Conservation (phyloP, 1,284 basidiomycete species). For the Ganoderma sinense region DNA sequence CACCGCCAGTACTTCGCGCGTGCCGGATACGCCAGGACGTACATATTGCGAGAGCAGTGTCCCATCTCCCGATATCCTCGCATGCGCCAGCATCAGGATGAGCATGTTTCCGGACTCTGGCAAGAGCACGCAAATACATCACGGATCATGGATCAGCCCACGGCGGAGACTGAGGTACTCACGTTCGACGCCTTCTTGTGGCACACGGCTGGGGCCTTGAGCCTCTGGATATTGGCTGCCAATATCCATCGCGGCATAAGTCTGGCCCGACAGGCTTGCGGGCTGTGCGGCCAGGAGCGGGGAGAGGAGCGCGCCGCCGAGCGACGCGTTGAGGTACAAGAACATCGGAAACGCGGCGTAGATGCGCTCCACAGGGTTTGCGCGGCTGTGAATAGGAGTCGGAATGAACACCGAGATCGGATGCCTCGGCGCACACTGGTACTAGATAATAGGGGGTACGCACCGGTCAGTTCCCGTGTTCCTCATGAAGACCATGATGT, state of each 20-base stretch:
- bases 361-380: constrained; percentile 56
- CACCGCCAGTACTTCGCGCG: too few species aligned
- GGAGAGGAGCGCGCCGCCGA: constrained; percentile 50
- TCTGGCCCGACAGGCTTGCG: constrained; percentile 30
- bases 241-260: constrained; percentile 50
- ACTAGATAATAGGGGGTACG: background rate
- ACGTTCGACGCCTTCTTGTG: constrained; percentile 23
- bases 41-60: constrained; percentile 62
- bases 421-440: too few species aligned
- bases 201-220: constrained; percentile 5
- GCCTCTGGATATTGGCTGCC: constrained; percentile 37
- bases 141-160: background rate
- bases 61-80: constrained; percentile 62
- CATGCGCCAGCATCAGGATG: constrained; percentile 72
- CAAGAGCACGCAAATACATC: background rate
- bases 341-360: constrained; percentile 55
- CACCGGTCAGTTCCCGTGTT: constrained; percentile 26
- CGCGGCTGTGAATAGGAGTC: constrained; percentile 27
- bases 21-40: constrained; percentile 24
- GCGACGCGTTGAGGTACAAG: constrained; percentile 53
- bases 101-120: constrained; percentile 77
- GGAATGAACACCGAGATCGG: too few species aligned
- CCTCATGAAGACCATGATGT: constrained; percentile 58
- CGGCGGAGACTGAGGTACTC: background rate
- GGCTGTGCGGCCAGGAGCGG: constrained; percentile 53